Conservation (phyloP, 2,329 filamentous ascomycete genomes). For the Triangularia setosa region DNA sequence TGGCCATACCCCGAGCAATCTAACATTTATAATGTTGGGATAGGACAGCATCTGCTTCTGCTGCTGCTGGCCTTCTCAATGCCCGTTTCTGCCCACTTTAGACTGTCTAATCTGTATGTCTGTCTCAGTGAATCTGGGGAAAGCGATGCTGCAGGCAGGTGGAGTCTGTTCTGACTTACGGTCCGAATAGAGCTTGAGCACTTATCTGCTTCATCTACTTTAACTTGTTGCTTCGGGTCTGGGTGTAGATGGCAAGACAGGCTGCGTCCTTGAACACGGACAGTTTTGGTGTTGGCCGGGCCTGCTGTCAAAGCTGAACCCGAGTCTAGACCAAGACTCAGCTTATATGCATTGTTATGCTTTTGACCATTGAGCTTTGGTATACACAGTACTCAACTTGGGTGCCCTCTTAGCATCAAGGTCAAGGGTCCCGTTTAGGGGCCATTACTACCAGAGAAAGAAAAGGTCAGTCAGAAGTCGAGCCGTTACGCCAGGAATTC, state of each 20-base stretch:
- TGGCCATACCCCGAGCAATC: constrained; percentile 4
- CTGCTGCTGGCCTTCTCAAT: not conserved
- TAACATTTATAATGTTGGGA: constrained; percentile 1
- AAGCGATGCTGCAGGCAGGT: not conserved
- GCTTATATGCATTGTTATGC: not conserved
- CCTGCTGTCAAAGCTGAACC: not conserved
- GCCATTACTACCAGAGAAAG: not conserved
- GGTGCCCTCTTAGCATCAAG: not conserved
- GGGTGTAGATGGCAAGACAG: not conserved
- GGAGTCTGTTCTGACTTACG: not conserved
- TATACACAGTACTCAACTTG: not conserved
- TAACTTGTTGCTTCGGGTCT: not conserved
- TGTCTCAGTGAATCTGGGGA: not conserved
- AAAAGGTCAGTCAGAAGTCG: not conserved
- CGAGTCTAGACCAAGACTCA: not conserved
- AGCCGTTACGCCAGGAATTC: not conserved
- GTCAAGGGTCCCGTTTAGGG: not conserved
- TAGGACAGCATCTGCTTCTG: constrained; percentile 14
- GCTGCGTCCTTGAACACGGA: no score
- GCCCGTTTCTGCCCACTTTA: not conserved
- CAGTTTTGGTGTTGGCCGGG: not conserved
- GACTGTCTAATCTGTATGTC: not conserved
- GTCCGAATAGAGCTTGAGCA: not conserved
- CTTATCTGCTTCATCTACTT: not conserved
- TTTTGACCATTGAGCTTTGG: not conserved